These are phyloP conservation scores for Coffea eugenioides DNA, from an alignment of 257 asterid species.

Conservation along the genomic window DNA sequence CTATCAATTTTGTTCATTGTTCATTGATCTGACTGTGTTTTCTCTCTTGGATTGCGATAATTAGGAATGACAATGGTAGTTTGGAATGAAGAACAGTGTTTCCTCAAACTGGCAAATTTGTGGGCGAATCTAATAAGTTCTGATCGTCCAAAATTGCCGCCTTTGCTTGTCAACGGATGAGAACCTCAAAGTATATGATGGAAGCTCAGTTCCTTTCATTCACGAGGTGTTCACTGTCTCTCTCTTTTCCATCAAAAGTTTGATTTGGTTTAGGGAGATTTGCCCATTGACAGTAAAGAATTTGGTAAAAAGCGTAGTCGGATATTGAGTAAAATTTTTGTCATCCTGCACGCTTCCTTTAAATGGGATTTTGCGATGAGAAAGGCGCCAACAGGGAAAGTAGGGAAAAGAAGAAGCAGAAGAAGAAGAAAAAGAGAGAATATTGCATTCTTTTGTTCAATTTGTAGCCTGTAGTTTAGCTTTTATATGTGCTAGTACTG, in stretches of 20 bases:
- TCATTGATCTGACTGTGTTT: not conserved
- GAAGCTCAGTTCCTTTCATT: not conserved
- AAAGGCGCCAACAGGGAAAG: not conserved
- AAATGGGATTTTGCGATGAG: not conserved
- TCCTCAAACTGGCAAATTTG: slow-evolving; percentile 67
- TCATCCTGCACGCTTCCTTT: not conserved
- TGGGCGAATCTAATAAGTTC: slow-evolving; percentile 61
- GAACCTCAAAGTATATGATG: no score
- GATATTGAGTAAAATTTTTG: not conserved
- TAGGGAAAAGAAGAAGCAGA: no score
- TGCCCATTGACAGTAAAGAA: not conserved
- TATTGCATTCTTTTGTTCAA: not conserved
- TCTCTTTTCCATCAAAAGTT: not conserved
- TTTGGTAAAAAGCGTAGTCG: not conserved
- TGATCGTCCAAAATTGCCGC: slow-evolving; percentile 58
- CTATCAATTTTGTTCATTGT: no score
- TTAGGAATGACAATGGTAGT: slow-evolving; percentile 54
- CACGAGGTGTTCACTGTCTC: not conserved
- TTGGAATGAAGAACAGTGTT: slow-evolving; percentile 59
- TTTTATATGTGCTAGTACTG: not conserved
- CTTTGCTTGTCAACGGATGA: slow-evolving; percentile 33
- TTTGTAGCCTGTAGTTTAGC: not conserved
- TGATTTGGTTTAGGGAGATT: not conserved
- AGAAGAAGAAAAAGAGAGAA: no score
- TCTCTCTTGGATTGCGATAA: slow-evolving; percentile 9